Evolutionary conservation across 345 rosid species (phyloP).

Genomic region (Sapria himalayana): DNA sequence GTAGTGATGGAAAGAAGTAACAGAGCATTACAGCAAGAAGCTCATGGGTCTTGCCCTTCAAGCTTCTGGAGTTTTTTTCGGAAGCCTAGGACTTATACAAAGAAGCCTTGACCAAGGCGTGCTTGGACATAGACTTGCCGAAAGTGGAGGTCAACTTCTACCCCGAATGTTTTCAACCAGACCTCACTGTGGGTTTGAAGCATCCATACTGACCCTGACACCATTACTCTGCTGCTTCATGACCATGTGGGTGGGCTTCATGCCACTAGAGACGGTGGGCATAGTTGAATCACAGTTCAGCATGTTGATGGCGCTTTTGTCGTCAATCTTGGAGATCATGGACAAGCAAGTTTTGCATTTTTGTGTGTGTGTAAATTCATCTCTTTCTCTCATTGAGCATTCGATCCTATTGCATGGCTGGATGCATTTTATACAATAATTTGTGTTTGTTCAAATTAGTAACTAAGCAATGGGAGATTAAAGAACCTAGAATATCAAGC

Average conservation of each 20-base stretch:
- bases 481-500: too few relatives aligned
- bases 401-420: too few relatives aligned
- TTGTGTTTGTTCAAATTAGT: too few relatives aligned
- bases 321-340: constrained; percentile 92
- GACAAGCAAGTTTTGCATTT: constrained; percentile 85
- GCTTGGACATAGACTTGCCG: constrained; percentile 93
- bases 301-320: constrained; percentile 84
- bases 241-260: constrained; percentile 91
- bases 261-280: constrained; percentile 68
- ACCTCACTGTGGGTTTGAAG: constrained; percentile 87
- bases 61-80: constrained; percentile 62
- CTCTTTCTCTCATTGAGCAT: too few relatives aligned
- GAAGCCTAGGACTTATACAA: constrained; percentile 79
- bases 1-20: constrained; percentile 48
- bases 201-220: constrained; percentile 94
- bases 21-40: constrained; percentile 49
- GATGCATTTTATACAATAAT: too few relatives aligned
- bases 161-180: constrained; percentile 91
- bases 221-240: constrained; percentile 77
- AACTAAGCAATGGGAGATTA: too few relatives aligned
- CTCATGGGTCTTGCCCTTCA: constrained; percentile 64
- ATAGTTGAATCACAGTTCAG: constrained; percentile 88
- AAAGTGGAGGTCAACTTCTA: constrained; percentile 78
- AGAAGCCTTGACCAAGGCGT: constrained; percentile 64
- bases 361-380: too few relatives aligned